Evolutionary conservation across 2,329 filamentous ascomycete species (phyloP).

Genomic region (Microsporum canis): DNA sequence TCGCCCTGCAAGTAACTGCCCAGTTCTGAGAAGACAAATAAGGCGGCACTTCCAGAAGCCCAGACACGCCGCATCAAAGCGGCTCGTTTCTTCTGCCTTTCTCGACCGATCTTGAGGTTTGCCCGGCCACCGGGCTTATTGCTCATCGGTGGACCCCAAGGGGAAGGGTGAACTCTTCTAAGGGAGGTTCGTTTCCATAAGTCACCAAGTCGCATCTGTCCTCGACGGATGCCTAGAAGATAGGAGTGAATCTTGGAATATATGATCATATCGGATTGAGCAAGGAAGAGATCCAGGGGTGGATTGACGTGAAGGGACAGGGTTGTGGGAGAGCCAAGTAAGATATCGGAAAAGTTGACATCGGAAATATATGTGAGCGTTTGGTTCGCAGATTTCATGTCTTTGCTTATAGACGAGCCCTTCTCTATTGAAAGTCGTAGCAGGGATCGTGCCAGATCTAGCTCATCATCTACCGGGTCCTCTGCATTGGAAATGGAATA

Average conservation of each 20-base stretch:
- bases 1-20: slow-evolving; percentile 84
- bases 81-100: slow-evolving; percentile 52
- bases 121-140: slow-evolving; percentile 50
- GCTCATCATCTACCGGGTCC: slow-evolving; percentile 58
- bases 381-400: slow-evolving; percentile 15
- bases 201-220: slow-evolving; percentile 71
- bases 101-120: slow-evolving; percentile 50
- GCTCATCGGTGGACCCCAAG: slow-evolving; percentile 53
- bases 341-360: slow-evolving; percentile 58
- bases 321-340: slow-evolving; percentile 64
- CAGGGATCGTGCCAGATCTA: slow-evolving; percentile 71
- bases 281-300: slow-evolving; percentile 79
- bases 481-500: slow-evolving; percentile 69
- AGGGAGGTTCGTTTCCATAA: slow-evolving; percentile 78
- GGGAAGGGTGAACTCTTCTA: slow-evolving; percentile 63
- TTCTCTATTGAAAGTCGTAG: slow-evolving; percentile 50
- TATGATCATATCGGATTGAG: slow-evolving; percentile 58
- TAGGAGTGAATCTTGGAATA: slow-evolving; percentile 86
- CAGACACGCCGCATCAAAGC: slow-evolving; percentile 68
- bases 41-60: slow-evolving; percentile 76
- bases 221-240: slow-evolving; percentile 70
- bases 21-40: slow-evolving; percentile 81
- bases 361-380: slow-evolving; percentile 29
- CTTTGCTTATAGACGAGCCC: slow-evolving; percentile 16
- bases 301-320: slow-evolving; percentile 64